Conservation (phyloP, 1,284 basidiomycete species). For the Chondrostereum purpureum region DNA sequence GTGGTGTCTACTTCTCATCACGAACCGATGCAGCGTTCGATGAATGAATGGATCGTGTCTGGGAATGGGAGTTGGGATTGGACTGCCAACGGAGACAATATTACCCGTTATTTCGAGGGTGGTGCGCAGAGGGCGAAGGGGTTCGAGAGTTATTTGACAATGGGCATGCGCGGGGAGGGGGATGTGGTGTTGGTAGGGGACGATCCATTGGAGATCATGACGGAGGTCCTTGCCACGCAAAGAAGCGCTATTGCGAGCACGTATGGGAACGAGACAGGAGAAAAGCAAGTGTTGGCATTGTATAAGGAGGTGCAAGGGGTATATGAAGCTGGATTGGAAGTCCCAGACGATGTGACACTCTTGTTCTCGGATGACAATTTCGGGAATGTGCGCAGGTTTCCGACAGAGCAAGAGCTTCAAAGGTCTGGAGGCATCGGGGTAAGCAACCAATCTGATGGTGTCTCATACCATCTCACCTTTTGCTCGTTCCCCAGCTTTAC, state of each 20-base stretch:
- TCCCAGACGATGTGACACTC: constrained; percentile 10
- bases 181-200: constrained; percentile 1
- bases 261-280: constrained; percentile 11
- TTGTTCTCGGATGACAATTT: constrained; percentile 11
- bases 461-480: background rate
- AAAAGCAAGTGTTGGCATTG: constrained; percentile 4
- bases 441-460: constrained; percentile 2
- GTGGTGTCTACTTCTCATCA: constrained; percentile 11
- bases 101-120: constrained; percentile 6
- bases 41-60: constrained; percentile 10
- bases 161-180: constrained; percentile 10
- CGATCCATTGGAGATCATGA: constrained; percentile 4
- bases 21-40: constrained; percentile 12
- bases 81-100: constrained; percentile 6
- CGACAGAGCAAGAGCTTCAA: constrained; percentile 6
- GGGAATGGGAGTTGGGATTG: constrained; percentile 10
- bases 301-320: constrained; percentile 10
- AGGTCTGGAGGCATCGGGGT: constrained; percentile 10
- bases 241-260: constrained; percentile 4
- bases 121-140: constrained; percentile 7
- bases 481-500: constrained; percentile 5
- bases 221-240: constrained; percentile 8
- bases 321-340: constrained; percentile 7
- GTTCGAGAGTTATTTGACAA: constrained; percentile 9
- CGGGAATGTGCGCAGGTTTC: constrained; percentile 10